Base-by-base conservation (phyloP, 352 stramenopile species). In the Phytophthora brassicae region DNA sequence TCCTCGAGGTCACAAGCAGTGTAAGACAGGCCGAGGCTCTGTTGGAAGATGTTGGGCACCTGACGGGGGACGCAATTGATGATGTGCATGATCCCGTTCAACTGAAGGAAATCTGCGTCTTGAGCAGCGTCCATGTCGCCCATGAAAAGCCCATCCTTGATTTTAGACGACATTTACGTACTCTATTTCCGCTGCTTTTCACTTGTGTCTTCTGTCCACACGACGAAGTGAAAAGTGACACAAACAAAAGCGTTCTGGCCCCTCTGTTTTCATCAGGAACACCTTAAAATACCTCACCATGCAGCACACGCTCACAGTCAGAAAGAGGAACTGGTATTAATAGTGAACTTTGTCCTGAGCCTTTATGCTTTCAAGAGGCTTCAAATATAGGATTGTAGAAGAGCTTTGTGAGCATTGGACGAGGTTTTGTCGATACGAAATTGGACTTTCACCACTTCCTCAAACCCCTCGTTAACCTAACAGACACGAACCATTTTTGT, bases 131-230 rank as follows among this genome's bases (percentile, higher is more conserved):
- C 88, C 19, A 93, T 85, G 67, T 98, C 92, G 60, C 91, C 92
- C 67, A 98, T 93, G 75, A 98, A 98, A 44, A 98, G 79, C 7
- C 89, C 89, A 75, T 98, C 92, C 73, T 96, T 97, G 63, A 98
- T 91, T 71, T 97, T 97, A 28, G 90, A 96, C 56, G 92, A 95
- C 90, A 98, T 98, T 42, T 36, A 35, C 56, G 44, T 59, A 50
- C 24, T 26, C 43, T 38, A 45, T 14, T 53, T 56, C 31, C 9
- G 48, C 23, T 26, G 28, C 39, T 57, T 31, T 50, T 20, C 50
- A 60, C 44, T 52, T 59, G 43, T 58, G 41, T 59, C 46, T 20
- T 51, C 45, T n/a, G n/a, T n/a, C n/a, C n/a, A n/a, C n/a, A n/a
- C n/a, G n/a, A 60, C 50, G 12, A 67, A 60, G 52, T 68, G 54